A percentile compares a stretch with the other conserved stretches of the same genome.
Conservation (phyloP, 331 rosid species). For the Malus hybrid region DNA sequence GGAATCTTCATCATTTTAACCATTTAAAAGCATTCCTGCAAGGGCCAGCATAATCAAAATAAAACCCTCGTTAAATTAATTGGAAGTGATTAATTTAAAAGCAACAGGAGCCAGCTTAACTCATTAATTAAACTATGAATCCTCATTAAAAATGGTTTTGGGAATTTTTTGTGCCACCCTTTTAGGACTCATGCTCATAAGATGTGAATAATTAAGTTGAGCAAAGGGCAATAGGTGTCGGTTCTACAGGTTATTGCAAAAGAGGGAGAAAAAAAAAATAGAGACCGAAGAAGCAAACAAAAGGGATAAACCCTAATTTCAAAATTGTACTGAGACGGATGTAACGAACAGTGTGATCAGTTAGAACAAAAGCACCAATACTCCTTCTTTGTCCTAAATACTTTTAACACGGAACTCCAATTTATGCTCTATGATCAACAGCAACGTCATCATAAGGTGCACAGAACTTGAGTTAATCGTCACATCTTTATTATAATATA, state of each 20-base stretch:
- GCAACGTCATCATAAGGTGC: neutral
- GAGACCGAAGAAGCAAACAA: neutral
- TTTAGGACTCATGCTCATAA: neutral
- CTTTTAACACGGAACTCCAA: neutral
- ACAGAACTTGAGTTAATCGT: neutral
- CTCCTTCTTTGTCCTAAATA: too few relatives aligned
- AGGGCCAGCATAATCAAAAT: slow-evolving; percentile 20
- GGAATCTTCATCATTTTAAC: slow-evolving; percentile 46
- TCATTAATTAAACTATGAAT: neutral
- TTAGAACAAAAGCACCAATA: too few relatives aligned
- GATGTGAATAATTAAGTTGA: neutral
- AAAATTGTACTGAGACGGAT: neutral
- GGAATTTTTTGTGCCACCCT: neutral
- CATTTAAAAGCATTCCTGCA: slow-evolving; percentile 7
- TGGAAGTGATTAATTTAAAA: neutral
- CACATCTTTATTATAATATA: neutral
- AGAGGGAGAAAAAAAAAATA: neutral
- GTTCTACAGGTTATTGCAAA: neutral
- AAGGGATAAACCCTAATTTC: neutral
- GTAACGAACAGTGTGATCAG: too few relatives aligned
- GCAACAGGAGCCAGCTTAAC: neutral
- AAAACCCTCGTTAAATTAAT: slow-evolving; percentile 1
- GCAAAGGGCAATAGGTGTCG: neutral
- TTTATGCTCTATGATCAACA: neutral
- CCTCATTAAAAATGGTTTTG: neutral